Evolutionary conservation across 768 basidiomycete genomes (phyloP).

Genomic region (Rossbeevera mucosa): DNA sequence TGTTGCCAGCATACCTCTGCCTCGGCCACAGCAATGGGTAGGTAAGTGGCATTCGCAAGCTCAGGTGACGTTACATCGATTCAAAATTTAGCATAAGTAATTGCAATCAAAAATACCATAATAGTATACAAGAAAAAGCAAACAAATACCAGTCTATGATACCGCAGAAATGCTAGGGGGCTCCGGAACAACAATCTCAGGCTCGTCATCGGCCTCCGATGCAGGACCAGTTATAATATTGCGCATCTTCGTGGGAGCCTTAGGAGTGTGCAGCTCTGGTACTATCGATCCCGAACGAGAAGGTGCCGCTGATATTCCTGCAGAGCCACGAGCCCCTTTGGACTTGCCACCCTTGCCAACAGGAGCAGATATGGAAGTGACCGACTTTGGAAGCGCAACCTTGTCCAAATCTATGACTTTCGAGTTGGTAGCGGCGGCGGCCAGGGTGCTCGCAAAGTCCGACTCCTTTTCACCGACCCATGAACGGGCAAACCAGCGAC

Average conservation of each 20-base stretch:
- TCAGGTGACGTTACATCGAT: too few relatives aligned
- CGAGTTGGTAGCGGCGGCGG: slow-evolving; percentile 26
- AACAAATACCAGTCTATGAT: slow-evolving; percentile 13
- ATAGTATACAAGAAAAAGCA: slow-evolving; percentile 8
- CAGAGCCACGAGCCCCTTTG: slow-evolving; percentile 35
- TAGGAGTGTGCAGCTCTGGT: slow-evolving; percentile 41
- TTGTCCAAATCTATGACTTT: slow-evolving; percentile 28
- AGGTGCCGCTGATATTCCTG: slow-evolving; percentile 46
- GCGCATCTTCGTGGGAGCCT: slow-evolving; percentile 64
- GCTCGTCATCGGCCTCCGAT: slow-evolving; percentile 48
- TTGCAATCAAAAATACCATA: slow-evolving; percentile 13
- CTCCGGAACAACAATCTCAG: slow-evolving; percentile 33
- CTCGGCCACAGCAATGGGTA: background rate
- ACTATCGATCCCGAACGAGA: slow-evolving; percentile 56
- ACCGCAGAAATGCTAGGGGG: slow-evolving; percentile 12
- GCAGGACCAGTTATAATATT: slow-evolving; percentile 50
- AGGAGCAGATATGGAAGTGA: slow-evolving; percentile 46
- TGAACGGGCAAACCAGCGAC: slow-evolving; percentile 73
- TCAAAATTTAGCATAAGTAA: background rate
- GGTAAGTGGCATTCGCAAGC: background rate
- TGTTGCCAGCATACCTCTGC: background rate
- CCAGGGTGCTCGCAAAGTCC: slow-evolving; percentile 44
- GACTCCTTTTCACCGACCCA: slow-evolving; percentile 87
- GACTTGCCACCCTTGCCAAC: slow-evolving; percentile 39
- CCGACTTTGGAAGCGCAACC: slow-evolving; percentile 33